Conservation (phyloP, 2,329 filamentous ascomycete species). For the Ophiosphaerella narmari region DNA sequence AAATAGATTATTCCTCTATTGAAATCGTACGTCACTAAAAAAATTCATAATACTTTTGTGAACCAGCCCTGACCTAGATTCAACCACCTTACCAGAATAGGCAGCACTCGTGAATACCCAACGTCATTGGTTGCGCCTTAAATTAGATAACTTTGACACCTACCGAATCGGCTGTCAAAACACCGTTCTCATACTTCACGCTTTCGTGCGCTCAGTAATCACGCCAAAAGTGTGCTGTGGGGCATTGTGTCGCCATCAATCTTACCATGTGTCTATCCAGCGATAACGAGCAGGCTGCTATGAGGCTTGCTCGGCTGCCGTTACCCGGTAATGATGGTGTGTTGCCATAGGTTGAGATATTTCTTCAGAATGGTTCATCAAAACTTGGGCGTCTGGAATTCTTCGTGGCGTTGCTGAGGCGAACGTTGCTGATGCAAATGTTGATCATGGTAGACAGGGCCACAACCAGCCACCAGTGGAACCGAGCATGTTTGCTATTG, state of each 20-base stretch:
- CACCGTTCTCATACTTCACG: background rate
- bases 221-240: no score
- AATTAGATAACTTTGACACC: conserved; percentile 1
- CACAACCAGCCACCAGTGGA: no score
- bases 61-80: background rate
- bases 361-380: background rate
- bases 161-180: conserved; percentile 2
- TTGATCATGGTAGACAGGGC: background rate
- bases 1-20: background rate
- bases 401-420: background rate
- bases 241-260: no score
- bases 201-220: background rate
- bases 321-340: background rate
- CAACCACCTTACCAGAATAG: conserved; percentile 2
- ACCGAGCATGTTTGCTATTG: background rate
- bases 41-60: background rate
- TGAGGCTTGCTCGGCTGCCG: background rate
- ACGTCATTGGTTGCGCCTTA: background rate
- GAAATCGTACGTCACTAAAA: background rate
- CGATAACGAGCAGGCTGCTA: background rate
- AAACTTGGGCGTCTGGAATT: background rate
- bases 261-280: no score
- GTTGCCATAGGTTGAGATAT: conserved; percentile 3
- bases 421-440: background rate
- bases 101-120: background rate